Evolutionary conservation across 1,284 basidiomycete species (phyloP).

Genomic region (Cronartium quercuum): DNA sequence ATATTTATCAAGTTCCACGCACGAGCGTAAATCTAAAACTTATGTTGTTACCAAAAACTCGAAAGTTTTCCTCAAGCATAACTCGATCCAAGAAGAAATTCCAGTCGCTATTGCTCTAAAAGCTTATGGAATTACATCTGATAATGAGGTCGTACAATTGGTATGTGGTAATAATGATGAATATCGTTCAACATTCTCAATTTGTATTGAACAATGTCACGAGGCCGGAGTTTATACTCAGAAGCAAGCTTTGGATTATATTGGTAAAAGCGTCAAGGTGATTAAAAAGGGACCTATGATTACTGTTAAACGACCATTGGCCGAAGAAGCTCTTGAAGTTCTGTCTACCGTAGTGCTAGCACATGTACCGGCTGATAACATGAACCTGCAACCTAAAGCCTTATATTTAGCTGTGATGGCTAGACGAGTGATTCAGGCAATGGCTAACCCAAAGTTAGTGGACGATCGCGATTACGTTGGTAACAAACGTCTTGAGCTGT

Average conservation of each 20-base stretch:
- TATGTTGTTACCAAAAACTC: slow-evolving; percentile 93
- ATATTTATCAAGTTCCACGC: slow-evolving; percentile 66
- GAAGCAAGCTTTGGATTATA: slow-evolving; percentile 91
- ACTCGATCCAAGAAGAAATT: slow-evolving; percentile 94
- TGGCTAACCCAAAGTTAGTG: slow-evolving; percentile 93
- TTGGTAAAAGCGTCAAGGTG: slow-evolving; percentile 84
- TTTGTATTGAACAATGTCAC: slow-evolving; percentile 82
- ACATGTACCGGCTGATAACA: slow-evolving; percentile 83
- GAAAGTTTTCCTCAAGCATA: slow-evolving; percentile 93
- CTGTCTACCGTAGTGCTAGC: slow-evolving; percentile 94
- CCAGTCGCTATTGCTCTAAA: slow-evolving; percentile 95
- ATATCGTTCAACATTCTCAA: slow-evolving; percentile 80
- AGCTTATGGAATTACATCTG: slow-evolving; percentile 90
- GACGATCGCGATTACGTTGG: slow-evolving; percentile 99
- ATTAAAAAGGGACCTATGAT: slow-evolving; percentile 63
- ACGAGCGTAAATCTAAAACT: slow-evolving; percentile 97
- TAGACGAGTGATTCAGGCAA: slow-evolving; percentile 86
- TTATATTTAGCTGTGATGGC: slow-evolving; percentile 99
- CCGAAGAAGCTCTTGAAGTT: slow-evolving; percentile 93
- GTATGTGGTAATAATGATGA: slow-evolving; percentile 87
- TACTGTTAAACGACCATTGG: slow-evolving; percentile 63
- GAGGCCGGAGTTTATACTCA: slow-evolving; percentile 79
- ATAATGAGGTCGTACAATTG: slow-evolving; percentile 93
- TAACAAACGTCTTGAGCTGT: slow-evolving; percentile 97
- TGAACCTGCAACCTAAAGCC: slow-evolving; percentile 90